phyloP scores from a whole-genome alignment of 2,329 filamentous ascomycete genomes.

The Aspergillus unguis region DNA sequence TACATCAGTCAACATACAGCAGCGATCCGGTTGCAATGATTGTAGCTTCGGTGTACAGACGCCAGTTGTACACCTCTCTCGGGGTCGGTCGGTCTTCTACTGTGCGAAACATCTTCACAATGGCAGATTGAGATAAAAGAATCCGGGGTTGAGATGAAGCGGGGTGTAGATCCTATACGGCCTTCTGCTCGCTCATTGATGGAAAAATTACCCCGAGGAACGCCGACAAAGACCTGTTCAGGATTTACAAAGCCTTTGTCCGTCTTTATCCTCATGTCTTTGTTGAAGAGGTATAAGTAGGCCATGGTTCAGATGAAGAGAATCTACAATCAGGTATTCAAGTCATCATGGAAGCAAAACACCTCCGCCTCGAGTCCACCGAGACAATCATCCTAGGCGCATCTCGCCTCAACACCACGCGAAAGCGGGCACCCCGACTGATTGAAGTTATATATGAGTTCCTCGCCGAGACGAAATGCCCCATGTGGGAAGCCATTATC shows the following conservation, averaged over 20 bases:
- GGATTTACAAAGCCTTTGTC: neutral
- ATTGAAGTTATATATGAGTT: no score
- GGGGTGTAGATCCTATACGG: neutral
- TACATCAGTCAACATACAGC: constrained; percentile 20
- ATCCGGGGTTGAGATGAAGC: neutral
- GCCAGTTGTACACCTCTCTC: constrained; percentile 54
- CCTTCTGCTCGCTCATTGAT: neutral
- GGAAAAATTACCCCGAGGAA: neutral
- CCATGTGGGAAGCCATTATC: neutral
- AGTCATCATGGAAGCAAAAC: no score
- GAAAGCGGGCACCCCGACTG: no score
- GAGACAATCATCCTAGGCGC: no score
- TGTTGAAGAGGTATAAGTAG: no score
- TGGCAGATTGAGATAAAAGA: neutral
- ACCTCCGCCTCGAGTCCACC: no score
- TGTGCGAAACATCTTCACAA: neutral
- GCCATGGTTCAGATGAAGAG: no score
- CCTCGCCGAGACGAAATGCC: no score
- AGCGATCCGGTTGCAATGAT: constrained; percentile 50
- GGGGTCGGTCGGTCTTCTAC: constrained; percentile 56
- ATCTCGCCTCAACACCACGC: no score
- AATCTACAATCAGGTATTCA: no score
- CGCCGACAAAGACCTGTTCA: neutral
- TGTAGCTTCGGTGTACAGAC: constrained; percentile 48
- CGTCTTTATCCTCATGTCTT: no score